These are phyloP conservation scores for Phytophthora boehmeriae DNA, from an alignment of 352 stramenopile genomes.

Conservation along the genomic window DNA sequence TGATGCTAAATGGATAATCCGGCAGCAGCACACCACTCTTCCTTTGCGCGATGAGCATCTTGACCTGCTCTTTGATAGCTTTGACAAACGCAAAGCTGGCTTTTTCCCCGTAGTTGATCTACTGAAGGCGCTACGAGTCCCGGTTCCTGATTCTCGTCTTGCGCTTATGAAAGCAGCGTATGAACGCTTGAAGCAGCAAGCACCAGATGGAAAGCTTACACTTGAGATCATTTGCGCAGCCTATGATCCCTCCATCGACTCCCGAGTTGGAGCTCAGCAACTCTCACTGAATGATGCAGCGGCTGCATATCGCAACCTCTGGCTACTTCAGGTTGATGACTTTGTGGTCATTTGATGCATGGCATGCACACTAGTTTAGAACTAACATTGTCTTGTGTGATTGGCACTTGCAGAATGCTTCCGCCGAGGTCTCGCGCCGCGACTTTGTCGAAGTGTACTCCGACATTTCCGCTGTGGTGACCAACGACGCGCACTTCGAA, in stretches of 20 bases:
- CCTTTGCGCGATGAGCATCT: constrained; percentile 79
- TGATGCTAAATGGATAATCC: constrained; percentile 65
- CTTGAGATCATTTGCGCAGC: constrained; percentile 41
- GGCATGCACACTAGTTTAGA: not conserved
- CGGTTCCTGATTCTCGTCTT: constrained; percentile 40
- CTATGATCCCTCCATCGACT: constrained; percentile 71
- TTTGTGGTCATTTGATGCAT: not conserved
- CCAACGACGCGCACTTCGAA: constrained; percentile 63
- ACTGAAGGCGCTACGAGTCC: constrained; percentile 46
- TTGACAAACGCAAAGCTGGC: constrained; percentile 72
- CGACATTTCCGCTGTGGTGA: constrained; percentile 68
- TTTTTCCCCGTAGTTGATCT: constrained; percentile 59
- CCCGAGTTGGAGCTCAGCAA: constrained; percentile 50
- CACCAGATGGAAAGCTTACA: constrained; percentile 46
- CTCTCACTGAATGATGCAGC: constrained; percentile 40
- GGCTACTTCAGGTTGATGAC: constrained; percentile 31
- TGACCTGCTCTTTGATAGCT: constrained; percentile 69
- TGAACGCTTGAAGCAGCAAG: constrained; percentile 39
- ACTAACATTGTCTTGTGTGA: constrained; percentile 1
- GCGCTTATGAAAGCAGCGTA: constrained; percentile 49
- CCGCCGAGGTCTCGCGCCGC: constrained; percentile 43
- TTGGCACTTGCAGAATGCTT: constrained; percentile 16
- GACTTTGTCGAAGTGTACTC: constrained; percentile 80
- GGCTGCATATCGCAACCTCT: constrained; percentile 55
- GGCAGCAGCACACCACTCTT: constrained; percentile 48